Conservation (phyloP, 1,284 basidiomycete genomes). For the Hortiboletus rubellus region DNA sequence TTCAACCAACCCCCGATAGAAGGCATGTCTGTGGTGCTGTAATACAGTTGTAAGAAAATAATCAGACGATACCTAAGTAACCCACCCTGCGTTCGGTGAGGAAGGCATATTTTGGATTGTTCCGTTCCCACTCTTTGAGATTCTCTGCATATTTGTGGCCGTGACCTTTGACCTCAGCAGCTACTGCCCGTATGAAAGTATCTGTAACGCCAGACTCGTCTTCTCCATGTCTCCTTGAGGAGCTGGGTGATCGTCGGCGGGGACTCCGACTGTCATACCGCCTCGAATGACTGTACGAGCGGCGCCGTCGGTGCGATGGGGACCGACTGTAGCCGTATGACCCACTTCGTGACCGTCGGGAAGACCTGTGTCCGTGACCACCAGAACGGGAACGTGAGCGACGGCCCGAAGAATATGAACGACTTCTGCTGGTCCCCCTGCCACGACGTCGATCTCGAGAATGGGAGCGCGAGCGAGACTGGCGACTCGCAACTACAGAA, state of each 20-base stretch:
- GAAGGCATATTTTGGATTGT: conserved; percentile 84
- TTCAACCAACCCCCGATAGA: conserved; percentile 76
- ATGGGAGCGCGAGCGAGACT: conserved; percentile 35
- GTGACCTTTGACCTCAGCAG: conserved; percentile 80
- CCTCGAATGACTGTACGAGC: conserved; percentile 34
- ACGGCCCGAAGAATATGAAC: conserved; percentile 41
- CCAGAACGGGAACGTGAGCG: conserved; percentile 54
- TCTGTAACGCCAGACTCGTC: conserved; percentile 69
- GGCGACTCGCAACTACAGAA: conserved; percentile 33
- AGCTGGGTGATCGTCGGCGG: conserved; percentile 40
- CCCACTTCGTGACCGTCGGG: conserved; percentile 44
- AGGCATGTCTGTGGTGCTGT: conserved; percentile 79
- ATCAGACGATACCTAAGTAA: conserved; percentile 4
- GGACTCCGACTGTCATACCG: conserved; percentile 45
- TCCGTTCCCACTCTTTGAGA: conserved; percentile 73
- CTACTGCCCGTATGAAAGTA: conserved; percentile 82
- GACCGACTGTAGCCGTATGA: conserved; percentile 47
- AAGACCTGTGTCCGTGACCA: conserved; percentile 33
- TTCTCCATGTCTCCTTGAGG: conserved; percentile 37
- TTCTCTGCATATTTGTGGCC: conserved; percentile 76
- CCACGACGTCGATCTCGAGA: conserved; percentile 29
- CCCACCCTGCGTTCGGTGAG: conserved; percentile 68
- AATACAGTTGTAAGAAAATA: conserved; percentile 14
- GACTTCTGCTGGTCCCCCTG: conserved; percentile 36
- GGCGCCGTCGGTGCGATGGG: conserved; percentile 37